phyloP scores from a whole-genome alignment of 768 basidiomycete genomes.

The Hygrocybe coccinea region DNA sequence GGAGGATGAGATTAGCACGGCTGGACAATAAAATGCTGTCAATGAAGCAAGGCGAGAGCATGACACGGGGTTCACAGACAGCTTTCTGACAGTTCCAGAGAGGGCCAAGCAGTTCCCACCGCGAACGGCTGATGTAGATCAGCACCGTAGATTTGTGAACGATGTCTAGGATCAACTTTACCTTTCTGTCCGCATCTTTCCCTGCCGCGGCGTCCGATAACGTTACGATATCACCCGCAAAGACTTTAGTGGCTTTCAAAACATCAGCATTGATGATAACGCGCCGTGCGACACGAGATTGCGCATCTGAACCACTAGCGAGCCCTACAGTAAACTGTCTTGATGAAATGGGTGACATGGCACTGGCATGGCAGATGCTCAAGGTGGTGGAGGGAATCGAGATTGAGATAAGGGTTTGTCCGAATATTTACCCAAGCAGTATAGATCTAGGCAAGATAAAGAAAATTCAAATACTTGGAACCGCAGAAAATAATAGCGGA shows the following conservation, averaged over 20 bases:
- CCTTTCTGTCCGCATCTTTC: slow-evolving; percentile 28
- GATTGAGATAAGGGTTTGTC: no score
- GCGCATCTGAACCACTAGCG: slow-evolving; percentile 31
- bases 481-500: no score
- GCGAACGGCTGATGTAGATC: slow-evolving; percentile 48
- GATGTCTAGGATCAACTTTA: slow-evolving; percentile 10
- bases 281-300: slow-evolving; percentile 54
- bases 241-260: slow-evolving; percentile 55
- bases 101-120: slow-evolving; percentile 75
- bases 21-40: slow-evolving; percentile 32
- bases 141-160: slow-evolving; percentile 1
- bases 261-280: slow-evolving; percentile 59
- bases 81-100: slow-evolving; percentile 51
- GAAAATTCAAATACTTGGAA: no score
- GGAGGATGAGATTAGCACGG: slow-evolving; percentile 50
- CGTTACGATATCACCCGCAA: slow-evolving; percentile 65
- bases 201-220: slow-evolving; percentile 44
- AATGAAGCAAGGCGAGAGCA: slow-evolving; percentile 10
- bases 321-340: slow-evolving; percentile 40
- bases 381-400: neutral
- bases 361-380: neutral
- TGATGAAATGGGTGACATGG: slow-evolving; percentile 23
- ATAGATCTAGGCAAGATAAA: no score
- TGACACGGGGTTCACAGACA: slow-evolving; percentile 40
- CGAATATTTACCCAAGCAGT: no score